phyloP scores from a whole-genome alignment of 768 basidiomycete genomes.

The Podaxis pistillaris region DNA sequence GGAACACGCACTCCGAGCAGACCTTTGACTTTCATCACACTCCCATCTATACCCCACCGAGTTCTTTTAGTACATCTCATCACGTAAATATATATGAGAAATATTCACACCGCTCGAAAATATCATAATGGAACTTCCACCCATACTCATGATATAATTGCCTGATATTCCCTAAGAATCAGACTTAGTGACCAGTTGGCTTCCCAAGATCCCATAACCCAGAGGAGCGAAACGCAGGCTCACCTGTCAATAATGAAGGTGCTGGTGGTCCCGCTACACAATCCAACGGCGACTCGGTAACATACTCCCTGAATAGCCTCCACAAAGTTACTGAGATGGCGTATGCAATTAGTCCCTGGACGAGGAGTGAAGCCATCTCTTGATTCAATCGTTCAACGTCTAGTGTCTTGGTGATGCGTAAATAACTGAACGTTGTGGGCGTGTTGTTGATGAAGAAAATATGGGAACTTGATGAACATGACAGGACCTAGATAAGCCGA shows the following conservation, averaged over 20 bases:
- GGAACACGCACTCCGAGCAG: constrained; percentile 32
- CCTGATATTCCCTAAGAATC: constrained; percentile 31
- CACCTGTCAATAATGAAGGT: constrained; percentile 34
- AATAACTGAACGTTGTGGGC: too few species aligned
- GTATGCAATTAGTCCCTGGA: too few species aligned
- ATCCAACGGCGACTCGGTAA: constrained; percentile 8
- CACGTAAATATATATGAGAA: not conserved
- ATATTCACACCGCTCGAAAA: constrained; percentile 30
- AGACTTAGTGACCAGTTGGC: not conserved
- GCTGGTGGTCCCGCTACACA: constrained; percentile 15
- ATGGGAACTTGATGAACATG: too few species aligned
- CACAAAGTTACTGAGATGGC: not conserved
- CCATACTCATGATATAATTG: constrained; percentile 31
- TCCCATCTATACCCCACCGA: constrained; percentile 26
- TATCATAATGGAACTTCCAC: constrained; percentile 35
- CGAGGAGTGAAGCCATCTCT: too few species aligned
- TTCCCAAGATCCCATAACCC: not conserved
- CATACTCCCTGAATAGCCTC: not conserved
- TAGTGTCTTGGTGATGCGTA: too few species aligned
- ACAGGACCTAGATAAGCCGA: too few species aligned
- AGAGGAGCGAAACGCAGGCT: not conserved
- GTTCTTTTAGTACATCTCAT: not conserved
- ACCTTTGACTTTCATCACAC: constrained; percentile 32
- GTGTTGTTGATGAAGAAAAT: too few species aligned
- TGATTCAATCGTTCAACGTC: too few species aligned